Conservation (phyloP, 176 grass and related monocot genomes). For the Oryza rufipogon region DNA sequence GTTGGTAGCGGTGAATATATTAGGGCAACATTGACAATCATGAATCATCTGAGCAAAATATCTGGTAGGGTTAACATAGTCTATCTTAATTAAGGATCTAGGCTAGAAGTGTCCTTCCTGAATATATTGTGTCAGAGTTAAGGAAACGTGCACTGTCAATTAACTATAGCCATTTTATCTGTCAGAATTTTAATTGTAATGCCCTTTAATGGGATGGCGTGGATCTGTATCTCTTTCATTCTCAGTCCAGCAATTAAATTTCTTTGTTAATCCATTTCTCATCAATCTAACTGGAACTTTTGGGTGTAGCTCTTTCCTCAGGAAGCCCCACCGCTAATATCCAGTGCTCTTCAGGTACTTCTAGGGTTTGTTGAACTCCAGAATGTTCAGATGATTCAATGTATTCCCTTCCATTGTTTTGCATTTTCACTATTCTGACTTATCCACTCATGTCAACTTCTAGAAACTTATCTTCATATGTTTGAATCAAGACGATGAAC, state of each 20-base stretch:
- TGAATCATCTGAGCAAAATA: slow-evolving; percentile 2
- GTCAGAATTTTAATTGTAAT: slow-evolving; percentile 11
- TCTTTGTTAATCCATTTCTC: slow-evolving; percentile 8
- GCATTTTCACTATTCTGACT: slow-evolving; percentile 33
- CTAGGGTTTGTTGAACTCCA: slow-evolving; percentile 11
- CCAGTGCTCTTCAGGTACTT: slow-evolving; percentile 85
- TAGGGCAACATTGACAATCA: slow-evolving; percentile 6
- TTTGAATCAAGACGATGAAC: slow-evolving; percentile 83
- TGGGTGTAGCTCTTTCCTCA: slow-evolving; percentile 82
- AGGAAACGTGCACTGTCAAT: slow-evolving; percentile 9
- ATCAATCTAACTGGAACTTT: slow-evolving; percentile 48
- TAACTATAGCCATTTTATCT: slow-evolving; percentile 27
- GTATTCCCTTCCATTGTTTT: slow-evolving; percentile 26
- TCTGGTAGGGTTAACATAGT: not conserved
- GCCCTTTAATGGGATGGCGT: not conserved
- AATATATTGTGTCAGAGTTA: slow-evolving; percentile 13
- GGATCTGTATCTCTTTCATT: not conserved
- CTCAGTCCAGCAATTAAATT: not conserved
- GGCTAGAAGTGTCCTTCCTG: slow-evolving; percentile 1
- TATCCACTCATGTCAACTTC: slow-evolving; percentile 38
- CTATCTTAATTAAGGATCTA: slow-evolving; percentile 9
- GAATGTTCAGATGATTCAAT: slow-evolving; percentile 25
- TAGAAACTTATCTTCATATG: slow-evolving; percentile 92
- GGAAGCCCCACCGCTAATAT: slow-evolving; percentile 80
- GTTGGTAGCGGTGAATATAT: slow-evolving; percentile 30